A percentile compares a stretch with the other conserved stretches of the same genome.
Evolutionary conservation across 805 yeast genomes (phyloP).

Genomic region (Priceomyces carsonii): DNA sequence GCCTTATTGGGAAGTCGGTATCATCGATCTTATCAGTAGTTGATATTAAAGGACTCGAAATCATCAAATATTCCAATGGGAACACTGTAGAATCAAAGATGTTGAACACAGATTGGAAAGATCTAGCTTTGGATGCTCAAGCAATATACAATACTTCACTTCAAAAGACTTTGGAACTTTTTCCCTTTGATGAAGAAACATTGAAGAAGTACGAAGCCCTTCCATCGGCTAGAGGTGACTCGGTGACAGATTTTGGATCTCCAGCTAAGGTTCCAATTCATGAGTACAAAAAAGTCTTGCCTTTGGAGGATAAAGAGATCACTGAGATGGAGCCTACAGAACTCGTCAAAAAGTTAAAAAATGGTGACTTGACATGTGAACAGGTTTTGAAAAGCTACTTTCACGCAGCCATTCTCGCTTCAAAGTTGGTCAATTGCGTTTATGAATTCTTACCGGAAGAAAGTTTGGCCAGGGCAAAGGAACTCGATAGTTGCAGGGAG

Average conservation of each 20-base stretch:
- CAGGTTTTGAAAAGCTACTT: conserved; percentile 18
- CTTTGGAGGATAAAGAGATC: conserved; percentile 12
- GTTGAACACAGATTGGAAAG: conserved; percentile 13
- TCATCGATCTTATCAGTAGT: background rate
- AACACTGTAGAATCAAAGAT: too few relatives aligned
- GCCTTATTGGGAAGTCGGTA: background rate
- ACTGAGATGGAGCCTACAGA: conserved; percentile 19
- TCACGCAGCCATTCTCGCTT: conserved; percentile 20
- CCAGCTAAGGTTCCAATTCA: conserved; percentile 21
- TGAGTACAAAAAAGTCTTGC: conserved; percentile 12
- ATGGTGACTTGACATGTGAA: conserved; percentile 10
- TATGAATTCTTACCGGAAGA: conserved; percentile 17
- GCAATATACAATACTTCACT: conserved; percentile 14
- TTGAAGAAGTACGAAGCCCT: conserved; percentile 11
- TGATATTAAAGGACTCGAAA: too few relatives aligned
- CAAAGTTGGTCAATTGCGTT: conserved; percentile 17
- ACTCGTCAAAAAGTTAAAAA: conserved; percentile 13
- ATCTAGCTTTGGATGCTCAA: conserved; percentile 14
- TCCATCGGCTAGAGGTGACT: conserved; percentile 18
- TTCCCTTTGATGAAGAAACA: conserved; percentile 16
- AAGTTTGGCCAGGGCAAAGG: conserved; percentile 16
- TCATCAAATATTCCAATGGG: too few relatives aligned
- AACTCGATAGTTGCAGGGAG: conserved; percentile 15
- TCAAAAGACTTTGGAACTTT: conserved; percentile 16
- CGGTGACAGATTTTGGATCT: conserved; percentile 17